Percentiles rank a stretch among this genome's conserved stretches.
Evolutionary conservation across 352 stramenopile genomes (phyloP).

Genomic region (Plasmopara muralis): DNA sequence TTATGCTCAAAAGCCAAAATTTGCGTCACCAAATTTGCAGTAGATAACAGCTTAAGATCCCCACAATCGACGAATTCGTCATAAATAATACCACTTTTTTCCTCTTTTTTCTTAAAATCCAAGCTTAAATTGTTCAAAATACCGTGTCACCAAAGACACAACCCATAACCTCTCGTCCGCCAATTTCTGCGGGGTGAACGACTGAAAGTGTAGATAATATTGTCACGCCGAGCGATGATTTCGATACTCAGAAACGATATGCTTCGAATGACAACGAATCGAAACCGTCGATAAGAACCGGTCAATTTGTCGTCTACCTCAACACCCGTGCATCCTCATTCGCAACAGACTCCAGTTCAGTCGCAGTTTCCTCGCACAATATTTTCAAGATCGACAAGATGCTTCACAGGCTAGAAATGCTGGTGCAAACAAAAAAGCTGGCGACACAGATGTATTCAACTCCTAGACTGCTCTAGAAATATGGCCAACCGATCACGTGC

Average conservation of each 20-base stretch:
- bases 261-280: not conserved
- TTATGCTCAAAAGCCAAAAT: no score
- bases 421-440: constrained; percentile 5
- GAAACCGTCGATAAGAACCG: not conserved
- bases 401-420: constrained; percentile 13
- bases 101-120: no score
- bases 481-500: constrained; percentile 46
- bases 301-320: constrained; percentile 1
- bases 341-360: not conserved
- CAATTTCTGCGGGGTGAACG: constrained; percentile 8
- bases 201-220: constrained; percentile 3
- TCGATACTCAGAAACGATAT: not conserved
- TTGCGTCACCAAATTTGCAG: no score
- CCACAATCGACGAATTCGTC: no score
- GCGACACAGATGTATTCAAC: constrained; percentile 35
- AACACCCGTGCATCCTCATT: not conserved
- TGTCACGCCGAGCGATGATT: not conserved
- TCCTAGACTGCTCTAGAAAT: constrained; percentile 44
- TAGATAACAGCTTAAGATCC: no score
- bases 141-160: constrained; percentile 13
- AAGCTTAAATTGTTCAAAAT: no score
- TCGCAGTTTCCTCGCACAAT: constrained; percentile 6
- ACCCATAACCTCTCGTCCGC: constrained; percentile 14
- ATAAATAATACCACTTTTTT: no score
- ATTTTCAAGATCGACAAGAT: constrained; percentile 5